Conservation (phyloP, 345 rosid genomes). For the Lepidium sativum region DNA sequence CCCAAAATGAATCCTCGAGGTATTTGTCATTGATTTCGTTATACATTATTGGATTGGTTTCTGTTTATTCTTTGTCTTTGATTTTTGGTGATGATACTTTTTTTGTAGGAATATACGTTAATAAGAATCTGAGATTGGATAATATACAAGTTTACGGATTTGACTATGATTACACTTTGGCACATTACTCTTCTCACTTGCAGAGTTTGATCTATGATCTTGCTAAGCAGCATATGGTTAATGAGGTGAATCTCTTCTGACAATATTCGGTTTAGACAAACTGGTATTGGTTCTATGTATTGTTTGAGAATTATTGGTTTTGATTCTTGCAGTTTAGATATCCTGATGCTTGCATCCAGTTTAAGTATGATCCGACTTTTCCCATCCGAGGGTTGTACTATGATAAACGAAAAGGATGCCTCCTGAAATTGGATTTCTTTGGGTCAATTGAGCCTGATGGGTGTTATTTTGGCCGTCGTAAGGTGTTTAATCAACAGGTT, state of each 20-base stretch:
- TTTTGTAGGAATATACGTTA: constrained; percentile 66
- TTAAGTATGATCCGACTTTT: constrained; percentile 75
- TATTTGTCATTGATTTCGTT: neutral
- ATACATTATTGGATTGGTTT: neutral
- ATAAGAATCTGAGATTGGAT: constrained; percentile 82
- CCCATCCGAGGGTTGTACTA: constrained; percentile 88
- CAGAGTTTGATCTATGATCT: constrained; percentile 90
- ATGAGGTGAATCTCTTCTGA: constrained; percentile 50
- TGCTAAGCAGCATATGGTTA: constrained; percentile 87
- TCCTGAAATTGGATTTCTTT: constrained; percentile 91
- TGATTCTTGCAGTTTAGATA: constrained; percentile 59
- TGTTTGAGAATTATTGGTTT: neutral
- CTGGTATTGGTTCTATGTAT: neutral
- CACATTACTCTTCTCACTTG: constrained; percentile 71
- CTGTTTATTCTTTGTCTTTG: neutral
- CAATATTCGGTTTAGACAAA: neutral
- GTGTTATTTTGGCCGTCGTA: constrained; percentile 84
- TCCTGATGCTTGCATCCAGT: constrained; percentile 61
- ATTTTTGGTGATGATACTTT: neutral
- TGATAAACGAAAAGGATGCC: constrained; percentile 79
- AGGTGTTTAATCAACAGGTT: constrained; percentile 35
- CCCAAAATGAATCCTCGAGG: constrained; percentile 93
- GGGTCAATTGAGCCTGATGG: constrained; percentile 97
- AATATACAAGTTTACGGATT: constrained; percentile 85
- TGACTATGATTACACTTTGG: constrained; percentile 91